A percentile compares a stretch with the other conserved stretches of the same genome.
Conservation (phyloP, 2,329 filamentous ascomycete genomes). For the Talaromyces verruculosus region DNA sequence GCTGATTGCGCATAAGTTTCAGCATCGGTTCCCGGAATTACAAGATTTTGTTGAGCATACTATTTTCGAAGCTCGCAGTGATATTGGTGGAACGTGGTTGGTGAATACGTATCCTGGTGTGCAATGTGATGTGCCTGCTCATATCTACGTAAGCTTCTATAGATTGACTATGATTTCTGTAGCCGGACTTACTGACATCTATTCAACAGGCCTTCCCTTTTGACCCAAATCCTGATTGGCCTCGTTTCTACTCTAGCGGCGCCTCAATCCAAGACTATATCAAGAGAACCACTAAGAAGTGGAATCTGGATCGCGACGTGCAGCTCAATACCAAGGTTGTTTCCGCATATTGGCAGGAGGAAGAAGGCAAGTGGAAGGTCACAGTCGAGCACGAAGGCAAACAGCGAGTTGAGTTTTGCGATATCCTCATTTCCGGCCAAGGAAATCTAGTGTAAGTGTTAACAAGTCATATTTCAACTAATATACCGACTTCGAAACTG, state of each 20-base stretch:
- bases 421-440: slow-evolving; percentile 30
- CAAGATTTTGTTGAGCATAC: slow-evolving; percentile 10
- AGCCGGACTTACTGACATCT: background rate
- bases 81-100: slow-evolving; percentile 14
- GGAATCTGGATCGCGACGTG: slow-evolving; percentile 30
- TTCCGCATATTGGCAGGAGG: slow-evolving; percentile 32
- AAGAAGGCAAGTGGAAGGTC: slow-evolving; percentile 31
- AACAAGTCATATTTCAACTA: background rate
- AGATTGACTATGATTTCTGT: no score
- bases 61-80: slow-evolving; percentile 2
- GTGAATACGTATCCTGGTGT: slow-evolving; percentile 15
- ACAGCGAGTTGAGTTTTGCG: slow-evolving; percentile 23
- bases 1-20: slow-evolving; percentile 15
- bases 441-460: slow-evolving; percentile 29
- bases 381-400: slow-evolving; percentile 23
- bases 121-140: slow-evolving; percentile 8
- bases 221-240: slow-evolving; percentile 22
- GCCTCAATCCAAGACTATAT: slow-evolving; percentile 32
- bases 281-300: slow-evolving; percentile 27
- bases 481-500: background rate
- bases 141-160: slow-evolving; percentile 2
- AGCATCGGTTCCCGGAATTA: slow-evolving; percentile 14
- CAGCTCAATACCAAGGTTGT: slow-evolving; percentile 29
- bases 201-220: background rate
- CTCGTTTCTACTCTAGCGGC: slow-evolving; percentile 27